phyloP scores from a whole-genome alignment of 1,284 basidiomycete species.

The Microbotryum intermedium region DNA sequence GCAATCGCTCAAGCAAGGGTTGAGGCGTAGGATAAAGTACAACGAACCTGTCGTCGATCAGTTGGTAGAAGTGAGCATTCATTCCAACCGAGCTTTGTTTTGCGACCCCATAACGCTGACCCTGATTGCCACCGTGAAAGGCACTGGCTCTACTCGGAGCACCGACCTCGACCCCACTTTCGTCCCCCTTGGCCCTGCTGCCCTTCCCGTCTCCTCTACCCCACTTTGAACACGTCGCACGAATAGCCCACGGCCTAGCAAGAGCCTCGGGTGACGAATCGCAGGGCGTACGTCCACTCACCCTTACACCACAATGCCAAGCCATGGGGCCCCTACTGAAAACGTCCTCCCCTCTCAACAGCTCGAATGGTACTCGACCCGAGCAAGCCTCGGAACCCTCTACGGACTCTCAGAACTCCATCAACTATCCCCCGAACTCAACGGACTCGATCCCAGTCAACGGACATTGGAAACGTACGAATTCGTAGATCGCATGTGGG shows the following conservation, averaged over 20 bases:
- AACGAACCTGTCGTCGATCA: slow-evolving; percentile 11
- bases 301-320: too few species aligned
- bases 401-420: slow-evolving; percentile 16
- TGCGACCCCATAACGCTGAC: background rate
- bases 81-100: background rate
- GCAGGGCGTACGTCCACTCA: slow-evolving; percentile 23
- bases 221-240: slow-evolving; percentile 16
- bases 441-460: background rate
- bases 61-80: slow-evolving; percentile 12
- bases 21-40: slow-evolving; percentile 15
- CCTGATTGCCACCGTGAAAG: background rate
- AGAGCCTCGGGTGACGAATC: slow-evolving; percentile 14
- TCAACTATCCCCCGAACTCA: slow-evolving; percentile 9
- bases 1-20: background rate
- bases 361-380: background rate
- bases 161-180: slow-evolving; percentile 10
- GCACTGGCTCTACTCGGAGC: slow-evolving; percentile 23
- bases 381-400: background rate
- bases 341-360: too few species aligned
- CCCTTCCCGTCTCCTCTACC: slow-evolving; percentile 9
- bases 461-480: slow-evolving; percentile 1
- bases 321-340: too few species aligned
- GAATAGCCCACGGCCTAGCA: slow-evolving; percentile 24
- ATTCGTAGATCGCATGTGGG: slow-evolving; percentile 5
- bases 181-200: slow-evolving; percentile 3